These are phyloP conservation scores for Immersiella caudata DNA, from an alignment of 495 filamentous ascomycete genomes.

Conservation along the genomic window DNA sequence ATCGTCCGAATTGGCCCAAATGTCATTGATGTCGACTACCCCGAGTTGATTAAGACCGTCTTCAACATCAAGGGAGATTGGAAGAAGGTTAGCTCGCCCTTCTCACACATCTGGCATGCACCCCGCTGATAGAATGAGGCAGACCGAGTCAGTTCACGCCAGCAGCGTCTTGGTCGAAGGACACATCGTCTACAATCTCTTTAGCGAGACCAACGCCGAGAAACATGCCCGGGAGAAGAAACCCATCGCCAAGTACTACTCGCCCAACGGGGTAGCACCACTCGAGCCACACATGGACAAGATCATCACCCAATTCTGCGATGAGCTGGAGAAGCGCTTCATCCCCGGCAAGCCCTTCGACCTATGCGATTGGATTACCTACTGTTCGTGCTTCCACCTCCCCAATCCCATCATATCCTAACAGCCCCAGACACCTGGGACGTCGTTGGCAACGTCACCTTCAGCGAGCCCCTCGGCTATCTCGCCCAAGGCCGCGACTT, in stretches of 20 bases:
- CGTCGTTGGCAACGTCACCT: constrained; percentile 36
- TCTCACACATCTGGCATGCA: background rate
- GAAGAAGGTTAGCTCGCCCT: constrained; percentile 25
- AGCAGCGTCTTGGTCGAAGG: constrained; percentile 39
- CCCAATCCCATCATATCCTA: background rate
- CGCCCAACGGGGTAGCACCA: constrained; percentile 31
- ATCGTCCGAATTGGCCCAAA: constrained; percentile 45
- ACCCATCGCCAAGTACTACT: constrained; percentile 43
- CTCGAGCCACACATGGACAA: constrained; percentile 40
- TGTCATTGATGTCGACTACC: constrained; percentile 42
- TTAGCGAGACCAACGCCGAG: constrained; percentile 34
- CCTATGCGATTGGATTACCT: constrained; percentile 30
- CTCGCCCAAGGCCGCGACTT: constrained; percentile 37
- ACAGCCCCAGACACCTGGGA: constrained; percentile 37
- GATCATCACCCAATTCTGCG: constrained; percentile 26
- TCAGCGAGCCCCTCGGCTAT: constrained; percentile 42
- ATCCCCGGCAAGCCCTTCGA: constrained; percentile 19
- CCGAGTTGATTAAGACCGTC: constrained; percentile 31
- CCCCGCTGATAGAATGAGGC: too few species aligned
- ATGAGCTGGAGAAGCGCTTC: constrained; percentile 27
- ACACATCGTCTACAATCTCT: constrained; percentile 44
- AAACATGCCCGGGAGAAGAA: constrained; percentile 37
- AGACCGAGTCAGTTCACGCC: constrained; percentile 42
- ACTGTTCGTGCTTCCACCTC: constrained; percentile 22
- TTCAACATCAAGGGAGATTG: constrained; percentile 29